Conservation (phyloP, 352 stramenopile genomes). For the Elongisporangium undulatum region DNA sequence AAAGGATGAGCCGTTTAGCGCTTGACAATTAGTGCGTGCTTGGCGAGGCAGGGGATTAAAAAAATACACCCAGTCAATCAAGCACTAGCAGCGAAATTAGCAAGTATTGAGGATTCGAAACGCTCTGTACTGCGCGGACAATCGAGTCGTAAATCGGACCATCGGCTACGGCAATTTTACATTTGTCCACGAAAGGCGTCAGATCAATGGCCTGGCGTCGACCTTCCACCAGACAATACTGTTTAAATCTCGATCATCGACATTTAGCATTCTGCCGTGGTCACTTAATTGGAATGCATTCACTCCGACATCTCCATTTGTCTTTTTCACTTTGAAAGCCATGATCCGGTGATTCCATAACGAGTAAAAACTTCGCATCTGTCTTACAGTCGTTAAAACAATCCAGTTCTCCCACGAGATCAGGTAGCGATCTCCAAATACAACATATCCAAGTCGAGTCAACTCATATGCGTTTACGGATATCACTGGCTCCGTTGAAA, state of each 20-base stretch:
- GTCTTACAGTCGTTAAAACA: not conserved
- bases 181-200: too few relatives aligned
- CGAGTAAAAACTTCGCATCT: constrained; percentile 2
- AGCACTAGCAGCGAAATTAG: too few relatives aligned
- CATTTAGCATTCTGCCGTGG: not conserved
- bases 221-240: not conserved
- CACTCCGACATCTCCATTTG: not conserved
- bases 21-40: too few relatives aligned
- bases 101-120: too few relatives aligned
- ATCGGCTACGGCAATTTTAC: too few relatives aligned
- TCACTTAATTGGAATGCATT: not conserved
- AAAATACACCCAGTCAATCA: too few relatives aligned
- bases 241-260: not conserved
- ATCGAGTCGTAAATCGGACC: too few relatives aligned
- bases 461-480: constrained; percentile 9
- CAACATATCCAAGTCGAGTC: constrained; percentile 8
- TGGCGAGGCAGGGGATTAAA: too few relatives aligned
- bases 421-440: constrained; percentile 4
- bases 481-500: constrained; percentile 2
- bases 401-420: constrained; percentile 11
- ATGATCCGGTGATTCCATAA: constrained; percentile 12
- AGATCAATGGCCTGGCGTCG: not conserved
- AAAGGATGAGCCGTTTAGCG: too few relatives aligned
- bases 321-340: constrained; percentile 4
- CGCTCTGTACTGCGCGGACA: too few relatives aligned